A percentile compares a stretch with the other conserved stretches of the same genome.
phyloP scores from a whole-genome alignment of 139 green algal genomes.

The Asterochloris sp. region DNA sequence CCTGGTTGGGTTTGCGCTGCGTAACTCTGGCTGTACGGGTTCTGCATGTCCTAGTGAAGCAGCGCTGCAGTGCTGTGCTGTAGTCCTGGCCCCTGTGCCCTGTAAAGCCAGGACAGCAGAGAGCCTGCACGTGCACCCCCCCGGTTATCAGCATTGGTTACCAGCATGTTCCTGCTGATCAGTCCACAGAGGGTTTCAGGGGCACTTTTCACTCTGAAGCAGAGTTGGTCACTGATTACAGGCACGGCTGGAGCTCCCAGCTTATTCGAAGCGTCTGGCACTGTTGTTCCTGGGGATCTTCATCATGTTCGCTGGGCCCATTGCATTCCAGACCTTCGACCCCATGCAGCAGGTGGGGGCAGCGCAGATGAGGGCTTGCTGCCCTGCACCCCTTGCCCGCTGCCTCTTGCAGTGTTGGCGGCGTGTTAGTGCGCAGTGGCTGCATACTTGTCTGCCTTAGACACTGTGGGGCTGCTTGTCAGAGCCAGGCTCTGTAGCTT shows the following conservation, averaged over 20 bases:
- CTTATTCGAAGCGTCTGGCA: constrained; percentile 56
- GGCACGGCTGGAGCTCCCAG: constrained; percentile 50
- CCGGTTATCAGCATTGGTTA: too few species aligned
- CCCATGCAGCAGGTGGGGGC: constrained; percentile 45
- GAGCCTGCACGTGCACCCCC: too few species aligned
- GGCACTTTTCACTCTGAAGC: too few species aligned
- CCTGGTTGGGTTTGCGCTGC: too few species aligned
- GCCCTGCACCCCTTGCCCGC: not conserved
- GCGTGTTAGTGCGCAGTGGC: too few species aligned
- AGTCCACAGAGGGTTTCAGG: not conserved
- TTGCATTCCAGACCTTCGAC: constrained; percentile 81
- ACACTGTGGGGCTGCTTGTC: not conserved
- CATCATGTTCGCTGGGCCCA: constrained; percentile 63
- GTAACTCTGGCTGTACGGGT: too few species aligned
- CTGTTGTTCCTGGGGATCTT: constrained; percentile 56
- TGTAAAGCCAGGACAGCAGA: too few species aligned
- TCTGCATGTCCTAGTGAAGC: too few species aligned
- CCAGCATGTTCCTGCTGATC: not conserved
- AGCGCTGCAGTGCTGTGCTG: too few species aligned
- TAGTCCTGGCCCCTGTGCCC: too few species aligned
- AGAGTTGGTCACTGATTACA: constrained; percentile 9
- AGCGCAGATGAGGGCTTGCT: not conserved
- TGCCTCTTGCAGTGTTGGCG: not conserved
- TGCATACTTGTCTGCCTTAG: not conserved
- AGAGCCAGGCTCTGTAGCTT: not conserved